phyloP scores from a whole-genome alignment of 1,284 basidiomycete genomes.

The Cutaneotrichosporon sp. region DNA sequence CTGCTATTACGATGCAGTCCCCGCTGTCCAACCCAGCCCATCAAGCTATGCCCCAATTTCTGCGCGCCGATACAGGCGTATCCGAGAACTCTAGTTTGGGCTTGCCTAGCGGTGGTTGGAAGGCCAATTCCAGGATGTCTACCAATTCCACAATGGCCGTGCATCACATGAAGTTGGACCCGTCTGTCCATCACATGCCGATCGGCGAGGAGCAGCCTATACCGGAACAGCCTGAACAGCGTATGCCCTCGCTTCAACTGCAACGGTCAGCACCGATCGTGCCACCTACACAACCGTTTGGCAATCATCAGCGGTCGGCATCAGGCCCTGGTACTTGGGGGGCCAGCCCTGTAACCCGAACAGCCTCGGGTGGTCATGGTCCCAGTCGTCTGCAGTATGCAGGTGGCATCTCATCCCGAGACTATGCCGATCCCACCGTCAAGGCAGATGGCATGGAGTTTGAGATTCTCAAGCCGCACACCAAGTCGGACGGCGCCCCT shows the following conservation, averaged over 20 bases:
- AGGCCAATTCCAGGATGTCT: background rate
- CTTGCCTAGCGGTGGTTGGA: background rate
- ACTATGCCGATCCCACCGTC: slow-evolving; percentile 40
- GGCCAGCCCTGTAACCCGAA: too few relatives aligned
- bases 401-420: slow-evolving; percentile 41
- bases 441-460: slow-evolving; percentile 47
- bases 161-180: background rate
- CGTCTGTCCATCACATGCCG: slow-evolving; percentile 3
- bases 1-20: background rate
- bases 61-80: background rate
- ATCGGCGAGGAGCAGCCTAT: background rate
- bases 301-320: background rate
- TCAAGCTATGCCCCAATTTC: background rate
- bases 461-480: slow-evolving; percentile 42
- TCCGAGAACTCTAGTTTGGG: background rate
- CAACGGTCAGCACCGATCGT: background rate
- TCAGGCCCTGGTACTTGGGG: background rate
- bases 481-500: slow-evolving; percentile 1
- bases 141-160: background rate
- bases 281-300: background rate
- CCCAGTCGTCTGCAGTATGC: too few relatives aligned
- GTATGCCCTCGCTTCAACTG: slow-evolving; percentile 1
- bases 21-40: background rate
- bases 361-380: too few relatives aligned
- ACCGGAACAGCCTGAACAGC: background rate